Conservation (phyloP, 495 filamentous ascomycete genomes). For the Chaetomium tenue region DNA sequence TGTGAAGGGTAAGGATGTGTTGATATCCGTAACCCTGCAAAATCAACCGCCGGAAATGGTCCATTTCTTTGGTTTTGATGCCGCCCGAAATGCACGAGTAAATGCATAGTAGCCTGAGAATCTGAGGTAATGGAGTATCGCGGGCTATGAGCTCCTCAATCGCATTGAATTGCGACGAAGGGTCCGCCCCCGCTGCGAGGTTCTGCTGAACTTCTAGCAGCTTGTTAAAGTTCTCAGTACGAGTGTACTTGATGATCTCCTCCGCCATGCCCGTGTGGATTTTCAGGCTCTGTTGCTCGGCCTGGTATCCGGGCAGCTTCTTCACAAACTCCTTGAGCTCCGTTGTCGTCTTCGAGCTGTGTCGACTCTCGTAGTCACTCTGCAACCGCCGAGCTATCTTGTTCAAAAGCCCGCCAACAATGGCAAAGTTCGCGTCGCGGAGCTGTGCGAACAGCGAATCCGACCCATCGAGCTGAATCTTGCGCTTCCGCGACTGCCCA, state of each 20-base stretch:
- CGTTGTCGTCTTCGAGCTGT: slow-evolving; percentile 79
- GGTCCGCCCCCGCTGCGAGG: slow-evolving; percentile 85
- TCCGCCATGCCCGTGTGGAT: slow-evolving; percentile 89
- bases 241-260: slow-evolving; percentile 89
- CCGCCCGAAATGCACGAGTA: slow-evolving; percentile 89
- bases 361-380: slow-evolving; percentile 82
- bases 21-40: slow-evolving; percentile 93
- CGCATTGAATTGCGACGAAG: slow-evolving; percentile 79
- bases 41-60: slow-evolving; percentile 82
- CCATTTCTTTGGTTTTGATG: slow-evolving; percentile 80
- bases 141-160: slow-evolving; percentile 93
- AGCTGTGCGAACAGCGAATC: slow-evolving; percentile 88
- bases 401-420: slow-evolving; percentile 84
- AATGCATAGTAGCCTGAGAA: slow-evolving; percentile 83
- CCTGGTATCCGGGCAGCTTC: slow-evolving; percentile 86
- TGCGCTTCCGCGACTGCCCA: slow-evolving; percentile 65
- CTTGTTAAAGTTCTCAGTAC: slow-evolving; percentile 81
- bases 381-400: slow-evolving; percentile 86
- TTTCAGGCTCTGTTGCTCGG: slow-evolving; percentile 87
- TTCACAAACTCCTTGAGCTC: slow-evolving; percentile 91
- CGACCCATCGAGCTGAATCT: slow-evolving; percentile 83
- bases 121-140: slow-evolving; percentile 69
- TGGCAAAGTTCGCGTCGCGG: slow-evolving; percentile 91
- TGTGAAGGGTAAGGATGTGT: slow-evolving; percentile 83
- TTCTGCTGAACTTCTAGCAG: slow-evolving; percentile 94